Base-by-base conservation (phyloP, 140 eudicot genomes). In the Cichorium intybus region DNA sequence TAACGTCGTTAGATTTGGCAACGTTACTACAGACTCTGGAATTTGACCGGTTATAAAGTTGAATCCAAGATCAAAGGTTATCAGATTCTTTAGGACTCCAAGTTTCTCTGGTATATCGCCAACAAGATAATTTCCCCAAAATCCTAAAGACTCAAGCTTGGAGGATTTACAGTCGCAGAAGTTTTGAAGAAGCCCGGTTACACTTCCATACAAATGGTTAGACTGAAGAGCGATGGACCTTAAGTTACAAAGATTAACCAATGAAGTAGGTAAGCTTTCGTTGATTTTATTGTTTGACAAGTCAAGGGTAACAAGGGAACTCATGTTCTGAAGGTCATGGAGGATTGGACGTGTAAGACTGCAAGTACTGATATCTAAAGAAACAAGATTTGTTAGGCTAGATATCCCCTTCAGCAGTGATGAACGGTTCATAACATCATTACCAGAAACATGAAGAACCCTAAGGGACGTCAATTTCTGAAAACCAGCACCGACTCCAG, bases 241-340 rank as follows among this genome's bases (percentile, higher is more conserved):
- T 39, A 71, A 52, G 70, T 71, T 65, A 66, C 78, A 77, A 59
- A 64, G 78, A 31, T 71, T 71, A 22, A 33, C 70, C 45, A 77
- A 26, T 75, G 74, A 68, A 37, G 24, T 50, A 18, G 79, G 79
- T 12, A 75, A 53, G 11, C 37, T 5, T 54, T 60, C 75, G 4
- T 5, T 9, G 56, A 75, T 51, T 26, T 69, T 8, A 23, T 70
- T 76, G 24, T 69, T 41, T 18, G 74, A 72, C 50, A 77, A 58
- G 68, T 66, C 78, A 31, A 77, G 65, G 49, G 49, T 59, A 64
- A 59, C 62, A 23, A 77, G 78, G 14, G 75, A 77, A 56, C 71
- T 66, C 82, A 75, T 31, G 55, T 64, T 71, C 18, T 35, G 45
- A 71, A 71, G 69, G 22, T 47, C 68, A 11, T 22, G 16, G 28